Percentiles rank a stretch among this genome's conserved stretches.
These are phyloP conservation scores for Penicillium aurantiogriseum DNA, from an alignment of 2,329 filamentous ascomycete species.

Conservation along the genomic window DNA sequence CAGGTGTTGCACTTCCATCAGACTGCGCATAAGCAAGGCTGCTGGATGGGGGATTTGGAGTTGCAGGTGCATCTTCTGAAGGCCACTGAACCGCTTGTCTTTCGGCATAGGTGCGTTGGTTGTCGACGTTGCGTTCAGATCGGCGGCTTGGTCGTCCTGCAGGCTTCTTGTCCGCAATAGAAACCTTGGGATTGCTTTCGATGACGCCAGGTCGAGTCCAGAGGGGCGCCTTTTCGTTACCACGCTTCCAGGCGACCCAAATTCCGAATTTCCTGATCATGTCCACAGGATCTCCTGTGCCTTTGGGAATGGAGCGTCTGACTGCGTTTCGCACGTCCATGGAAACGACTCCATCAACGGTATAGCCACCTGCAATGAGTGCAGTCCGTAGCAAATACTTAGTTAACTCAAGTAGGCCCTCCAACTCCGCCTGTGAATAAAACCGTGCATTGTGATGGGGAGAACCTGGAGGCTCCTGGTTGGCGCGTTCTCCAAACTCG, in stretches of 20 bases:
- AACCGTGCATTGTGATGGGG: conserved; percentile 59
- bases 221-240: conserved; percentile 60
- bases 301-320: conserved; percentile 62
- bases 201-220: conserved; percentile 61
- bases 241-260: conserved; percentile 67
- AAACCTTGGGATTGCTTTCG: conserved; percentile 50
- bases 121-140: conserved; percentile 53
- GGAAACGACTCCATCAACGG: conserved; percentile 60
- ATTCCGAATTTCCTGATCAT: conserved; percentile 60
- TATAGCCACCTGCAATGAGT: conserved; percentile 58
- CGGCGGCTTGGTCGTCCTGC: conserved; percentile 56
- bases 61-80: conserved; percentile 27
- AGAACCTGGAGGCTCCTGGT: conserved; percentile 51
- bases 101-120: conserved; percentile 43
- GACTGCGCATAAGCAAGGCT: conserved; percentile 20
- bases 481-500: conserved; percentile 56
- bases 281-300: conserved; percentile 60
- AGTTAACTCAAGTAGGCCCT: conserved; percentile 58
- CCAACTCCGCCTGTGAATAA: conserved; percentile 62
- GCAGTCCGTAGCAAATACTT: conserved; percentile 64
- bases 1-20: conserved; percentile 25
- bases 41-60: conserved; percentile 15
- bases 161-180: conserved; percentile 54
- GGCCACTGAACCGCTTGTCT: conserved; percentile 38
- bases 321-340: conserved; percentile 59